phyloP scores from a whole-genome alignment of 1,284 basidiomycete genomes.

The Heliocybe sulcata region DNA sequence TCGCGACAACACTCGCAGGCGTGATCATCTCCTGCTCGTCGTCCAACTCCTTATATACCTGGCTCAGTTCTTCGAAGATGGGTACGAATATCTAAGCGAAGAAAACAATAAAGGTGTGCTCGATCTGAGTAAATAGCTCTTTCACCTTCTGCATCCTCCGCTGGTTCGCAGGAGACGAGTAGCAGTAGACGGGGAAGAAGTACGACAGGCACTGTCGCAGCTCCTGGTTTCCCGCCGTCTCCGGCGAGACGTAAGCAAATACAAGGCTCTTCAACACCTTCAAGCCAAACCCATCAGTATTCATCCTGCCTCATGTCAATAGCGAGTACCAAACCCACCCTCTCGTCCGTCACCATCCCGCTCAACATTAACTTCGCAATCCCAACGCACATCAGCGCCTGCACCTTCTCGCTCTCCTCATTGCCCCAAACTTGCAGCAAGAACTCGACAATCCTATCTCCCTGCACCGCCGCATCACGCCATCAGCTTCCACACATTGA shows the following conservation, averaged over 20 bases:
- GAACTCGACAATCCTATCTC: conserved; percentile 67
- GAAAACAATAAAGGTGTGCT: too few relatives aligned
- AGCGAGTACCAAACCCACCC: conserved; percentile 32
- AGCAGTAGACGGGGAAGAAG: conserved; percentile 94
- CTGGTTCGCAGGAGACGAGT: conserved; percentile 80
- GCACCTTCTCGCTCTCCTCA: conserved; percentile 72
- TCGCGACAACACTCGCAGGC: conserved; percentile 73
- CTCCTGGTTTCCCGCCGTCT: conserved; percentile 81
- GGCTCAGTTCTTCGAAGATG: conserved; percentile 62
- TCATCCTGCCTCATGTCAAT: background rate
- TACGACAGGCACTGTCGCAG: conserved; percentile 92
- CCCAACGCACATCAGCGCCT: conserved; percentile 78
- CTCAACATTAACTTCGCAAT: conserved; percentile 88
- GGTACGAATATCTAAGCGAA: conserved; percentile 73
- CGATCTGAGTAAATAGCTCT: too few relatives aligned
- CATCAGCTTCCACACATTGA: background rate
- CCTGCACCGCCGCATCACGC: too few relatives aligned
- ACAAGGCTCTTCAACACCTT: conserved; percentile 80
- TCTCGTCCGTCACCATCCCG: conserved; percentile 73
- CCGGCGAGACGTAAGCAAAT: conserved; percentile 82
- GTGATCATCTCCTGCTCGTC: conserved; percentile 78
- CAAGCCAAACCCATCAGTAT: background rate
- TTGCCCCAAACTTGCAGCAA: conserved; percentile 69
- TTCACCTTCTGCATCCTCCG: conserved; percentile 69
- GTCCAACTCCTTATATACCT: conserved; percentile 68